phyloP scores from a whole-genome alignment of 2,329 filamentous ascomycete species.

The Hymenoscyphus fructigenus region DNA sequence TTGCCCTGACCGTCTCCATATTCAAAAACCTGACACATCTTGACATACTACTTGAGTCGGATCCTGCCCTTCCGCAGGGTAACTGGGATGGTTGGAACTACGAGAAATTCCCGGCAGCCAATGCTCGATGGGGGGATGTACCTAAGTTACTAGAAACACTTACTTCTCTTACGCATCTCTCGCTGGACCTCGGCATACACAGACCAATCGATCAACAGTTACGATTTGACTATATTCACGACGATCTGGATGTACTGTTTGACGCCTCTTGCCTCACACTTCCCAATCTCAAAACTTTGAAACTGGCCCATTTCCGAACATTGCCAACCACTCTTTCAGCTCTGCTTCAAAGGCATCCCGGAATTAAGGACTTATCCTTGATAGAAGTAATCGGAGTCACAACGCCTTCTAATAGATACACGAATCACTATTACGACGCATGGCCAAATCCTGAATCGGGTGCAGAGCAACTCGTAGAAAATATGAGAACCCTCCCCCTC shows the following conservation, averaged over 20 bases:
- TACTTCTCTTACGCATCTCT: neutral
- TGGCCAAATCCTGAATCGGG: too few species aligned
- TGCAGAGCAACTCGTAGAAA: neutral
- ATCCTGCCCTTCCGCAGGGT: neutral
- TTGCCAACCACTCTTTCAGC: neutral
- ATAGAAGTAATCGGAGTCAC: neutral
- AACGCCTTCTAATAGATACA: neutral
- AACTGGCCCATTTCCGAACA: neutral
- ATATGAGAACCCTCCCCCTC: neutral
- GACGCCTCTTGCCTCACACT: neutral
- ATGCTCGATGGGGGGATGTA: constrained; percentile 12
- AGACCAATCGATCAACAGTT: neutral
- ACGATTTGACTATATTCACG: neutral
- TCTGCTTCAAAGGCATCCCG: neutral
- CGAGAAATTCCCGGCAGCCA: too few species aligned
- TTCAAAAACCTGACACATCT: constrained; percentile 15
- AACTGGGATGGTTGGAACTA: neutral
- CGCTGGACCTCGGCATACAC: neutral
- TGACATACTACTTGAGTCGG: neutral
- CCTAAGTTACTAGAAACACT: constrained; percentile 8
- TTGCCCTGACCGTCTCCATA: constrained; percentile 1
- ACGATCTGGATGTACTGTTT: neutral
- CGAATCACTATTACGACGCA: too few species aligned
- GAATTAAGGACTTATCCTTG: neutral
- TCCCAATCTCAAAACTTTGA: neutral